Conservation (phyloP, 805 yeast species). For the Saccharomycopsis sp. region DNA sequence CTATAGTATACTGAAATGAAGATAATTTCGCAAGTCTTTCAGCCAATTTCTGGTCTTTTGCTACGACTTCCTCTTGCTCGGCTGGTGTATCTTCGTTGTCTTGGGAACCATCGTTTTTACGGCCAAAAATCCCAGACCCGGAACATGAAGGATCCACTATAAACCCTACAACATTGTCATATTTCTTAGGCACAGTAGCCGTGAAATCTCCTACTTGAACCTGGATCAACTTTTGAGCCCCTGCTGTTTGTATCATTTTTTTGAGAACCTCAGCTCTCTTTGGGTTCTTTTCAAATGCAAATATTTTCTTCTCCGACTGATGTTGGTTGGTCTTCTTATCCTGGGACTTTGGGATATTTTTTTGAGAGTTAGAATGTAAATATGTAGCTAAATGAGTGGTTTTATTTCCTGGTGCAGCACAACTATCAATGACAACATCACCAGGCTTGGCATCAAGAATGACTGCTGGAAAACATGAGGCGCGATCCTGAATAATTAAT, state of each 20-base stretch:
- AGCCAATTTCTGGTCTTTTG: conserved; percentile 34
- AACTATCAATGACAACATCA: conserved; percentile 75
- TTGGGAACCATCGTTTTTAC: conserved; percentile 50
- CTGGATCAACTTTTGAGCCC: conserved; percentile 42
- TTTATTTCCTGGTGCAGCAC: conserved; percentile 98
- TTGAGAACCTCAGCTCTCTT: conserved; percentile 62
- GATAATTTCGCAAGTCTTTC: conserved; percentile 68
- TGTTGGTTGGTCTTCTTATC: background rate
- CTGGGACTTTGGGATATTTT: conserved; percentile 25
- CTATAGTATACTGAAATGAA: conserved; percentile 80
- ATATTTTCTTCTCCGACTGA: conserved; percentile 35
- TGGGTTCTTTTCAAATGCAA: conserved; percentile 84
- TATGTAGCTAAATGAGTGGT: conserved; percentile 86
- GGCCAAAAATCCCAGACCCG: conserved; percentile 96
- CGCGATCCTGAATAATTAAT: conserved; percentile 89
- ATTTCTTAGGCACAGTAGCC: conserved; percentile 49
- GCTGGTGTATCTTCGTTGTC: conserved; percentile 29
- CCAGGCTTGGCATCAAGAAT: conserved; percentile 61
- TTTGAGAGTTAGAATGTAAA: conserved; percentile 31
- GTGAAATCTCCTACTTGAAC: conserved; percentile 57
- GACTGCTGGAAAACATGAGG: conserved; percentile 93
- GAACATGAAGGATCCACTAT: conserved; percentile 97
- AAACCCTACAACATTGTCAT: conserved; percentile 63
- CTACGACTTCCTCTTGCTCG: conserved; percentile 35
- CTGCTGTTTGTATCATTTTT: conserved; percentile 77